Conservation (phyloP, 2,329 filamentous ascomycete species). For the Keithomyces neogunnii region DNA sequence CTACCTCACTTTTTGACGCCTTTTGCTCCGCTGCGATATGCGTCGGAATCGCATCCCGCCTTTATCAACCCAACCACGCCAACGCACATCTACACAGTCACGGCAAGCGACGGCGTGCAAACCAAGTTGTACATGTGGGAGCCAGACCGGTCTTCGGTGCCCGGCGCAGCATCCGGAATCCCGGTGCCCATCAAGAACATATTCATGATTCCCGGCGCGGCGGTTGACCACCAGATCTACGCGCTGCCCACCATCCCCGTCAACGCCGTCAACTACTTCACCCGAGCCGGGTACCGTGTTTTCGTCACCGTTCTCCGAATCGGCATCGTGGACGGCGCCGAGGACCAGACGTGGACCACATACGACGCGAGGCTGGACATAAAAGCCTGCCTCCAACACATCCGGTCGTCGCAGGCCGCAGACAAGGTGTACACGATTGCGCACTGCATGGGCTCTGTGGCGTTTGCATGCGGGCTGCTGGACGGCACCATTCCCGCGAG, state of each 20-base stretch:
- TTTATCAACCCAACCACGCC: conserved; percentile 45
- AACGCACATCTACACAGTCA: conserved; percentile 33
- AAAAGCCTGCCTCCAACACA: conserved; percentile 43
- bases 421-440: conserved; percentile 46
- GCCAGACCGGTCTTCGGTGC: conserved; percentile 29
- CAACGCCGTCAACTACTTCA: conserved; percentile 57
- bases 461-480: conserved; percentile 48
- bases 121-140: conserved; percentile 51
- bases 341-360: conserved; percentile 46
- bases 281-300: conserved; percentile 49
- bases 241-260: conserved; percentile 54
- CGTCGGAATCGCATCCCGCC: conserved; percentile 33
- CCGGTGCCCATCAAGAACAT: conserved; percentile 31
- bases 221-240: conserved; percentile 56
- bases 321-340: conserved; percentile 37
- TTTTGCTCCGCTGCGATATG: conserved; percentile 48
- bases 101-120: conserved; percentile 42
- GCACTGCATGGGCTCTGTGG: conserved; percentile 57
- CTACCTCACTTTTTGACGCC: conserved; percentile 45
- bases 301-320: conserved; percentile 52
- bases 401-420: conserved; percentile 31
- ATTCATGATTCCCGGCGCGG: conserved; percentile 54
- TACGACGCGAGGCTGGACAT: conserved; percentile 54
- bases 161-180: conserved; percentile 14
- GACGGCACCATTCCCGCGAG: conserved; percentile 48